Evolutionary conservation across 2,329 filamentous ascomycete species (phyloP), one percentile per base, ranked within the genome.

Genomic region (Colletotrichum neosansevieriae): DNA sequence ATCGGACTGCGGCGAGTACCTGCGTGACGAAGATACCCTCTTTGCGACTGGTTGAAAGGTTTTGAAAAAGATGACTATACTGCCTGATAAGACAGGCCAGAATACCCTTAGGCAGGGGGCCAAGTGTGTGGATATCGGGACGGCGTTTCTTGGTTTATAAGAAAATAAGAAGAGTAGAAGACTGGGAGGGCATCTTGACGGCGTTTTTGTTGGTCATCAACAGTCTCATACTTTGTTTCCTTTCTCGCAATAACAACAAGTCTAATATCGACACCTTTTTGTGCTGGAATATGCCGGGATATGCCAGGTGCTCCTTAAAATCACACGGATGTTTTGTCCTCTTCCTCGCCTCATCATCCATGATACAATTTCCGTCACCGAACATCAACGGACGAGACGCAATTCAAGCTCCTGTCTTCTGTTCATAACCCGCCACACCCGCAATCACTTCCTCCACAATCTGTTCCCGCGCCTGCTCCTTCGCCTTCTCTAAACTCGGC

Each of bases 1-100:
- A 82, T 93, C 93, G 1, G 96, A 99, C 83, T 92, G 93, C 73
- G 96, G 96, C 74, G 95, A 98, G 82, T 99, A 97, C 77, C 84
- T 99, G 76, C 89, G 96, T 77, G 95, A 98, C 75, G 89, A 91
- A 78, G 88, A 90, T 76, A 89, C 87, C 63, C 77, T 91, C 62
- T 91, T 91, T 76, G 84, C 87, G 29, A 82, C 85, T 34, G 83
- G 84, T 65, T 86, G 77, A 77, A 53, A n/a, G 17, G 32, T 19
- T n/a, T 44, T 10, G 9, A 15, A 4, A 11, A 11, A 59, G 36
- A 36, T n/a, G 29, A 29, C 7, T 24, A 34, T 32, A 6, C 4
- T 7, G 44, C 42, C 15, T 49, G 11, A 19, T 15, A 12, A 17
- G 24, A 15, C 24, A 29, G 40, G 21, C 12, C 36, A 17, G 34